These are phyloP conservation scores for Elaeis oleifera DNA, from an alignment of 202 grass and related monocot genomes.

Conservation along the genomic window DNA sequence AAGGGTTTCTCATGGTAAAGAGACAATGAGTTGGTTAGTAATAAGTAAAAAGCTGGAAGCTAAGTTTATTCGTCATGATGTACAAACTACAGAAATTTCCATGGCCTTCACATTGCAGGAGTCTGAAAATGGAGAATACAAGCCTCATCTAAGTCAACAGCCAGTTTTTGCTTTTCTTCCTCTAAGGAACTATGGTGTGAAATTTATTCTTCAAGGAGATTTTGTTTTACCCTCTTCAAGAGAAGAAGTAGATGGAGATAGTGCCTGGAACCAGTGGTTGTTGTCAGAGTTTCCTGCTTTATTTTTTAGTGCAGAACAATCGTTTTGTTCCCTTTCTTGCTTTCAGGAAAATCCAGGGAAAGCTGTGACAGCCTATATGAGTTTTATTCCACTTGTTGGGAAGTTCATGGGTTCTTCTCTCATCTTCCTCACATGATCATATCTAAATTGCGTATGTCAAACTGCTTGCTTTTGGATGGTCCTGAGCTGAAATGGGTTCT, in stretches of 20 bases:
- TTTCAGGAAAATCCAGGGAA: constrained; percentile 61
- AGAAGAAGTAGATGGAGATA: constrained; percentile 90
- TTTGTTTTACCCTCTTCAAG: constrained; percentile 92
- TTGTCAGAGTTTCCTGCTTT: constrained; percentile 77
- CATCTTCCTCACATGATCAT: constrained; percentile 41
- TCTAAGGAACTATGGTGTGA: constrained; percentile 81
- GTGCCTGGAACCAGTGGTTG: constrained; percentile 95
- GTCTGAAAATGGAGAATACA: constrained; percentile 43
- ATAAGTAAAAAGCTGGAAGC: constrained; percentile 61
- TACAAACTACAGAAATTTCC: constrained; percentile 73
- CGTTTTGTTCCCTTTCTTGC: constrained; percentile 75
- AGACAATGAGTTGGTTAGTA: constrained; percentile 80
- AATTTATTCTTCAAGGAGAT: constrained; percentile 94
- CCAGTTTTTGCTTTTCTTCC: constrained; percentile 97
- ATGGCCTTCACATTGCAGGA: constrained; percentile 85
- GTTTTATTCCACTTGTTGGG: constrained; percentile 80
- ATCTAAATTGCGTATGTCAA: constrained; percentile 31
- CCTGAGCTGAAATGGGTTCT: constrained; percentile 49
- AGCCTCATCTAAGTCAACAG: constrained; percentile 65
- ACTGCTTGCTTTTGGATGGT: constrained; percentile 80
- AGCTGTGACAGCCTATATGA: constrained; percentile 70
- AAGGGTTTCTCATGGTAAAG: constrained; percentile 63
- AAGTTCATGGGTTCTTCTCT: constrained; percentile 72
- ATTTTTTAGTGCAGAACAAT: constrained; percentile 56
- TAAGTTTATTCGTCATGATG: constrained; percentile 46